Evolutionary conservation across 495 filamentous ascomycete species (phyloP).

Genomic region (Aspergillus nidulans): DNA sequence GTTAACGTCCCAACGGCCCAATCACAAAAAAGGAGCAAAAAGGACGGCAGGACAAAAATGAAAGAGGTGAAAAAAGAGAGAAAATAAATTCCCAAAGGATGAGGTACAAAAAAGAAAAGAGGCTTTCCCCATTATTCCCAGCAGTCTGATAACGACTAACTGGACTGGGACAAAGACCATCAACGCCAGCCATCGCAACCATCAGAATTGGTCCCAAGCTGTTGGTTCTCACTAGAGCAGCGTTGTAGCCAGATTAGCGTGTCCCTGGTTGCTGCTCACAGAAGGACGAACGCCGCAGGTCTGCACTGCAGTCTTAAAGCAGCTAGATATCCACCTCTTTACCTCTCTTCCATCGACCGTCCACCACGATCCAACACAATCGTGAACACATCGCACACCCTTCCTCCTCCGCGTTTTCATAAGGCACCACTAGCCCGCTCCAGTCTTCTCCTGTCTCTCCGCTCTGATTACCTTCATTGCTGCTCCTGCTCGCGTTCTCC

Average conservation of each 20-base stretch:
- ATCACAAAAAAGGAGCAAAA: constrained; percentile 4
- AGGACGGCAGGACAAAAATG: constrained; percentile 6
- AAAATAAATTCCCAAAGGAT: not conserved
- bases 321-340: constrained; percentile 11
- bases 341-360: not conserved
- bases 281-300: constrained; percentile 14
- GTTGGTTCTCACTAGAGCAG: constrained; percentile 1
- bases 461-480: not conserved
- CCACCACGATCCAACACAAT: not conserved
- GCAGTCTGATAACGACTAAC: constrained; percentile 12
- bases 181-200: constrained; percentile 1
- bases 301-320: constrained; percentile 9
- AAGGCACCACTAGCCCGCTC: not conserved
- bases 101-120: constrained; percentile 1
- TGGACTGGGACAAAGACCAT: constrained; percentile 13
- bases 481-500: not conserved
- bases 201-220: not conserved
- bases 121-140: constrained; percentile 12
- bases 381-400: not conserved
- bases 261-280: constrained; percentile 10
- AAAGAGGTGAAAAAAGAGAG: constrained; percentile 4
- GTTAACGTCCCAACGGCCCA: constrained; percentile 1
- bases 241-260: constrained; percentile 13
- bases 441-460: constrained; percentile 1
- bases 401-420: not conserved